These are phyloP conservation scores for Nicotiana tomentosiformis DNA, from an alignment of 257 asterid genomes.

Conservation along the genomic window DNA sequence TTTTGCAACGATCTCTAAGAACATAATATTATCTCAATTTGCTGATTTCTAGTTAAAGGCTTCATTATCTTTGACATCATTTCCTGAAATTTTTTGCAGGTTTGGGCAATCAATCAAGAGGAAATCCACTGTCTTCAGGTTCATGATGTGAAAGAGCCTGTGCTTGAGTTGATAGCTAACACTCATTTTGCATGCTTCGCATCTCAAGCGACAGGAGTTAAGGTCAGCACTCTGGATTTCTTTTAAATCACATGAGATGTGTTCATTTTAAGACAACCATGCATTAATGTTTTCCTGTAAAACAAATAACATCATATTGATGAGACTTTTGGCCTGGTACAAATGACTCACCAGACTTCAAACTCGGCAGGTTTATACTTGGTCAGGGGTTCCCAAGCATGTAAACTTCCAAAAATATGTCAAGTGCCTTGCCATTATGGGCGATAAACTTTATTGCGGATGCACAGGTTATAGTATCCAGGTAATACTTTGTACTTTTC, in stretches of 20 bases:
- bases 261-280: neutral
- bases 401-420: conserved; percentile 63
- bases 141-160: conserved; percentile 75
- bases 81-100: conserved; percentile 22
- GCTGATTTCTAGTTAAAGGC: neutral
- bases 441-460: conserved; percentile 67
- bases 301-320: neutral
- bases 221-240: conserved; percentile 30
- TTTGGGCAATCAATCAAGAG: conserved; percentile 77
- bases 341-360: neutral
- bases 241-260: neutral
- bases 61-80: neutral
- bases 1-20: neutral
- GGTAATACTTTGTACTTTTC: conserved; percentile 24
- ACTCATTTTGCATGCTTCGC: conserved; percentile 49
- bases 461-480: conserved; percentile 64
- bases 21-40: neutral
- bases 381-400: conserved; percentile 63
- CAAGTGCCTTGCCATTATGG: conserved; percentile 47
- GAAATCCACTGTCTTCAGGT: conserved; percentile 68
- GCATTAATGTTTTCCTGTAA: neutral
- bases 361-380: conserved; percentile 51
- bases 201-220: conserved; percentile 67
- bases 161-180: conserved; percentile 50
- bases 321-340: neutral